These are phyloP conservation scores for Eucalyptus pauciflora DNA, from an alignment of 345 rosid genomes.

Conservation along the genomic window DNA sequence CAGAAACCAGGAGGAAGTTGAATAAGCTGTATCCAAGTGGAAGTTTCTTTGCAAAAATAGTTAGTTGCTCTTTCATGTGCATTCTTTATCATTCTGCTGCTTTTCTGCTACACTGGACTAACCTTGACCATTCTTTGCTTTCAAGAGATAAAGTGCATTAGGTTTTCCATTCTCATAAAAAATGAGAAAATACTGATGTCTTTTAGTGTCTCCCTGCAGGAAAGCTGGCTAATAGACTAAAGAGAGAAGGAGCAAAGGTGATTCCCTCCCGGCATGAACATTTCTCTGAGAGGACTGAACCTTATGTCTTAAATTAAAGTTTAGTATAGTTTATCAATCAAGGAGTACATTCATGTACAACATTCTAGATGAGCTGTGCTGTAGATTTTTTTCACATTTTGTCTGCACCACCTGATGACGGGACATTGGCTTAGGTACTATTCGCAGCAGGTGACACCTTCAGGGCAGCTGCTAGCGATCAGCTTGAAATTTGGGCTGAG, in stretches of 20 bases:
- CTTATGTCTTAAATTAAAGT: neutral
- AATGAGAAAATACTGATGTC: neutral
- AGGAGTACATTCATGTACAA: neutral
- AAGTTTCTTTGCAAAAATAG: neutral
- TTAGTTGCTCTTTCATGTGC: neutral
- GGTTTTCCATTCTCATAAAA: neutral
- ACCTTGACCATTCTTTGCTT: neutral
- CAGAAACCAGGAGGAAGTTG: neutral
- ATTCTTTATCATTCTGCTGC: neutral
- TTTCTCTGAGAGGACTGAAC: neutral
- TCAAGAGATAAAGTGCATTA: neutral
- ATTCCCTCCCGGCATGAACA: neutral
- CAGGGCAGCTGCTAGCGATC: conserved; percentile 97
- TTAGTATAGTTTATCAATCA: neutral
- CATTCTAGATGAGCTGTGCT: neutral
- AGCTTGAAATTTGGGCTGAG: conserved; percentile 96
- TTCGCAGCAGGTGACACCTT: conserved; percentile 99
- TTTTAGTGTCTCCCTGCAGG: conserved; percentile 32
- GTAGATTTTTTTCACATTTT: neutral
- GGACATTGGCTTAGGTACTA: conserved; percentile 50
- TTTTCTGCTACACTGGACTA: neutral
- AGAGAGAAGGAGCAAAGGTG: conserved; percentile 84
- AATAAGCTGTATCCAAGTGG: neutral
- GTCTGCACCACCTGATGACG: conserved; percentile 3
- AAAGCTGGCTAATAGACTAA: conserved; percentile 81